phyloP scores from a whole-genome alignment of 2,329 filamentous ascomycete genomes.

The Albophoma yamanashiensis region DNA sequence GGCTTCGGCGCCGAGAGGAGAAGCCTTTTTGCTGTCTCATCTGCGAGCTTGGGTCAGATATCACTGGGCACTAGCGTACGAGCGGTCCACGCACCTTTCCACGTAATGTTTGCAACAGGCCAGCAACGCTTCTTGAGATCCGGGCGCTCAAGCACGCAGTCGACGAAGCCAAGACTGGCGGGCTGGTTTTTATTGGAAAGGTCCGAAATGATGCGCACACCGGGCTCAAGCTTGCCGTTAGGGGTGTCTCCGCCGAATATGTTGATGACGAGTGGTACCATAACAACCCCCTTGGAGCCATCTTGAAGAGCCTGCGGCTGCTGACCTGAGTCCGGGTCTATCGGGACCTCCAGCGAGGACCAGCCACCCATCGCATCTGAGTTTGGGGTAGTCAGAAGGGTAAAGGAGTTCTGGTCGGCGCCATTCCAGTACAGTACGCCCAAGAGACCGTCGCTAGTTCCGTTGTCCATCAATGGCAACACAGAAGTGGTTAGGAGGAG shows the following conservation, averaged over 20 bases:
- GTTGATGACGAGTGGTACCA: background rate
- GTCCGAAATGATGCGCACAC: background rate
- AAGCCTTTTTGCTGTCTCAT: background rate
- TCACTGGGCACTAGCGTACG: background rate
- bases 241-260: background rate
- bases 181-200: background rate
- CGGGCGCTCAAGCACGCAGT: background rate
- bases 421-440: background rate
- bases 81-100: background rate
- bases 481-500: background rate
- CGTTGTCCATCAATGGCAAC: background rate
- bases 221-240: background rate
- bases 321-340: background rate
- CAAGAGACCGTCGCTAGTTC: background rate
- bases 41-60: background rate
- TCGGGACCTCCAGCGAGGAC: background rate
- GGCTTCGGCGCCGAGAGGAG: background rate
- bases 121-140: background rate
- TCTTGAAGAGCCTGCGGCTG: background rate
- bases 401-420: background rate
- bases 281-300: background rate
- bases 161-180: background rate
- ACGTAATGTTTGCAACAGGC: background rate
- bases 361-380: background rate
- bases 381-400: background rate